Conservation (phyloP, 2,329 filamentous ascomycete species). For the Myriosclerotinia scirpicola region DNA sequence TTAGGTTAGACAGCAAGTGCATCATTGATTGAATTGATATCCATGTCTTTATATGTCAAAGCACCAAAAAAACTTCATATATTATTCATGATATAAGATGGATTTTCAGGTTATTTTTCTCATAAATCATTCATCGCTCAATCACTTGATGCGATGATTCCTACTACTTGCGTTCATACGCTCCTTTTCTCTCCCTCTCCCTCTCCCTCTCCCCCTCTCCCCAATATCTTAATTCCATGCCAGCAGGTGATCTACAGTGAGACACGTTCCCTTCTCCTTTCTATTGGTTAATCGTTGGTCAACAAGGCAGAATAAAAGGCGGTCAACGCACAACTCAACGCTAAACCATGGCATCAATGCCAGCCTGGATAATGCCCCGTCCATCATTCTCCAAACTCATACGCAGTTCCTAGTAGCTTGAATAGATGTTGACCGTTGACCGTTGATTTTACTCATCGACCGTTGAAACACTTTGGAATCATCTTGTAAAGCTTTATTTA, state of each 20-base stretch:
- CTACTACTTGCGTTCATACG: neutral
- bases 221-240: neutral
- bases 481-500: conserved; percentile 1
- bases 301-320: conserved; percentile 9
- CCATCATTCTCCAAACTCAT: conserved; percentile 12
- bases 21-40: neutral
- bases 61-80: conserved; percentile 7
- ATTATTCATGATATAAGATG: neutral
- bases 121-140: no score
- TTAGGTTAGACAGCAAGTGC: neutral
- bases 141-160: neutral
- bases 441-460: conserved; percentile 15
- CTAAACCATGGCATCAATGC: conserved; percentile 18
- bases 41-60: neutral
- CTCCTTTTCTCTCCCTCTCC: neutral
- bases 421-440: conserved; percentile 16
- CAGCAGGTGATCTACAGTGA: conserved; percentile 13
- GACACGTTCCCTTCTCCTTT: conserved; percentile 17
- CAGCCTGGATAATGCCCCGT: conserved; percentile 23
- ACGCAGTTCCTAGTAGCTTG: conserved; percentile 16
- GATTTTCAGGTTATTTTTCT: no score
- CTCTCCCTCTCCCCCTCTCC: no score
- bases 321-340: conserved; percentile 1
- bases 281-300: conserved; percentile 9
- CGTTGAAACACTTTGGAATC: neutral